These are phyloP conservation scores for Aureoboletus auriporus DNA, from an alignment of 768 basidiomycete genomes.

Conservation along the genomic window DNA sequence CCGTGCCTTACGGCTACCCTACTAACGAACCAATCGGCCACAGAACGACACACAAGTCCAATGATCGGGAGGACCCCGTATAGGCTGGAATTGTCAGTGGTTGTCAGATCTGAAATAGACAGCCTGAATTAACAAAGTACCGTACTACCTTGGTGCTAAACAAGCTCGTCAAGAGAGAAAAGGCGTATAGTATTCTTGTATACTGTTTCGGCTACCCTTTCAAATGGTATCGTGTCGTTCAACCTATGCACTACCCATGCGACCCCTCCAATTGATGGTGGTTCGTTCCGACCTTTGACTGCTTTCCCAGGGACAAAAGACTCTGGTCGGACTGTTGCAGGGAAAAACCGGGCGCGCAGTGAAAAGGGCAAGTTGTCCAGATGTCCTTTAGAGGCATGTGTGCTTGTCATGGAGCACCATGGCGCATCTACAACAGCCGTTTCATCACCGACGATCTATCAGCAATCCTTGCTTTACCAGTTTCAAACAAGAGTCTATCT, in stretches of 20 bases:
- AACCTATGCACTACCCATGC: constrained; percentile 65
- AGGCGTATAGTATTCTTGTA: constrained; percentile 63
- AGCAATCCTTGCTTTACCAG: constrained; percentile 42
- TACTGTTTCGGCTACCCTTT: constrained; percentile 50
- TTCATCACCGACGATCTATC: background rate
- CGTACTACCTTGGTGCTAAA: too few relatives aligned
- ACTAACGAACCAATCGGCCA: too few relatives aligned
- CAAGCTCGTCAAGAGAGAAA: constrained; percentile 47
- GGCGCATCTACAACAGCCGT: constrained; percentile 49
- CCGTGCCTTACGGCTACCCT: too few relatives aligned
- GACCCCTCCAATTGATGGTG: constrained; percentile 58
- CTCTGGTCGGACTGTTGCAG: constrained; percentile 50
- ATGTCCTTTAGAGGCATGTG: constrained; percentile 55
- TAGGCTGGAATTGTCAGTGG: too few relatives aligned
- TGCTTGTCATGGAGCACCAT: constrained; percentile 68
- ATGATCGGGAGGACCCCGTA: too few relatives aligned
- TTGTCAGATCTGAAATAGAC: too few relatives aligned
- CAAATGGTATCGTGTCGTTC: constrained; percentile 44
- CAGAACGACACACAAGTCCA: too few relatives aligned
- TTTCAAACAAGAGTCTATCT: constrained; percentile 67
- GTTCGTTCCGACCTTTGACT: constrained; percentile 79
- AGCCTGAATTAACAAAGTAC: too few relatives aligned
- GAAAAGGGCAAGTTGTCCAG: constrained; percentile 44
- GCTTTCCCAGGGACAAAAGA: constrained; percentile 53
- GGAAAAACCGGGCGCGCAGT: constrained; percentile 48